These are phyloP conservation scores for Debaryomyces fabryi DNA, from an alignment of 1,139 yeast species.

Conservation along the genomic window DNA sequence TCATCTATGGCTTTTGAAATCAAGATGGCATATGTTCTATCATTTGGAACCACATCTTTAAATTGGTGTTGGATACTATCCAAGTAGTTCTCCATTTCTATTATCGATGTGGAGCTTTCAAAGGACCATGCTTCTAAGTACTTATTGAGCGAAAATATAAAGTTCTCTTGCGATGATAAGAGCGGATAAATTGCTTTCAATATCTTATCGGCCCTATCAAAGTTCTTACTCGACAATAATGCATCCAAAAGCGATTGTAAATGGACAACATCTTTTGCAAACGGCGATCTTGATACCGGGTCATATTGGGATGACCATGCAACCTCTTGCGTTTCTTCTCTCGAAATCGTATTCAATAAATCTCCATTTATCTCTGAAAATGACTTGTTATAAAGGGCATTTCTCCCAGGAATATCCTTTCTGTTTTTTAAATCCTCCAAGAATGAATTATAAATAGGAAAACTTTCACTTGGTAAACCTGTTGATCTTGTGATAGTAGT, in stretches of 20 bases:
- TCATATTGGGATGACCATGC: constrained; percentile 48
- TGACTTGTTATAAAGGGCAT: constrained; percentile 22
- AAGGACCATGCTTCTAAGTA: constrained; percentile 39
- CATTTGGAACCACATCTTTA: constrained; percentile 38
- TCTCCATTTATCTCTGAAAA: constrained; percentile 25
- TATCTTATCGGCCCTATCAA: constrained; percentile 71
- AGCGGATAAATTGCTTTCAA: constrained; percentile 57
- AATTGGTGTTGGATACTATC: constrained; percentile 30
- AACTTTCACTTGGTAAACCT: constrained; percentile 11
- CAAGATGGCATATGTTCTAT: constrained; percentile 50
- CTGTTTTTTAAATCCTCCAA: constrained; percentile 18
- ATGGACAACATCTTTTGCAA: constrained; percentile 62
- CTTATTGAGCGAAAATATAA: constrained; percentile 39
- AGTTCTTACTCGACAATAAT: constrained; percentile 67
- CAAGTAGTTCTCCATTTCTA: constrained; percentile 33
- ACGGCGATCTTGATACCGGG: constrained; percentile 47
- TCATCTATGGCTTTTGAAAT: constrained; percentile 30
- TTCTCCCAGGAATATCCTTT: constrained; percentile 11
- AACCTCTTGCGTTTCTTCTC: constrained; percentile 22
- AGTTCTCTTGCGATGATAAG: constrained; percentile 34
- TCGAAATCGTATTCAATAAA: constrained; percentile 18
- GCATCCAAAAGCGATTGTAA: constrained; percentile 82
- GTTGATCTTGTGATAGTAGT: constrained; percentile 6
- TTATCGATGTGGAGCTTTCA: constrained; percentile 29
- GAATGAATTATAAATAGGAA: constrained; percentile 17